Percentiles rank a stretch among this genome's conserved stretches.
phyloP scores from a whole-genome alignment of 768 basidiomycete genomes.

The Ramaria sp. region DNA sequence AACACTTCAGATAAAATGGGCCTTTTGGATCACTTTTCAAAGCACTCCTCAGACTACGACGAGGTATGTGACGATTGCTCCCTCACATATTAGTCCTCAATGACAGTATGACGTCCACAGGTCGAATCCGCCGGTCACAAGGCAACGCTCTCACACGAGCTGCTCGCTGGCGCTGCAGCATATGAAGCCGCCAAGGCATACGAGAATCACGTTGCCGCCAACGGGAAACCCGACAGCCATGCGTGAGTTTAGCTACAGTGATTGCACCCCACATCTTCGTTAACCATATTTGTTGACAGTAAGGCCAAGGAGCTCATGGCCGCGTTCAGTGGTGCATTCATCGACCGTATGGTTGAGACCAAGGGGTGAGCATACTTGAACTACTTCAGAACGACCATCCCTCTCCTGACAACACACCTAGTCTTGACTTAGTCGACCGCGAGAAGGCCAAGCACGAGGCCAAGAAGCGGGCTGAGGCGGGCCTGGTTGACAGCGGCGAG shows the following conservation, averaged over 20 bases:
- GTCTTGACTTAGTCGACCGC: slow-evolving; percentile 15
- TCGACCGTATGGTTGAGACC: slow-evolving; percentile 20
- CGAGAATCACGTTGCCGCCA: slow-evolving; percentile 20
- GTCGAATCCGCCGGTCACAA: slow-evolving; percentile 5
- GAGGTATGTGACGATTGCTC: background rate
- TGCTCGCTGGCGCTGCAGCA: slow-evolving; percentile 14
- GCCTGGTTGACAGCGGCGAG: background rate
- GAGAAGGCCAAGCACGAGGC: slow-evolving; percentile 18
- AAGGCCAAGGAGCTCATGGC: slow-evolving; percentile 25
- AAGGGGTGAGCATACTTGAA: slow-evolving; percentile 17
- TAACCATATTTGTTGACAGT: slow-evolving; percentile 11
- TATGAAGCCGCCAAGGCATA: slow-evolving; percentile 16
- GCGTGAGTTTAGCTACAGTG: slow-evolving; percentile 3
- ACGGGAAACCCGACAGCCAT: slow-evolving; percentile 23
- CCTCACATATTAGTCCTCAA: background rate
- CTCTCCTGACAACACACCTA: background rate
- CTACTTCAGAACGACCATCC: no score
- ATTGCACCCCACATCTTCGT: no score
- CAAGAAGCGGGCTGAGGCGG: slow-evolving; percentile 13
- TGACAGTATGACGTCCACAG: background rate
- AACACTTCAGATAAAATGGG: background rate
- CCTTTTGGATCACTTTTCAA: background rate
- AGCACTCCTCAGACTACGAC: background rate
- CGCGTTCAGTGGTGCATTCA: slow-evolving; percentile 25
- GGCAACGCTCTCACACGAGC: slow-evolving; percentile 13